phyloP scores from a whole-genome alignment of 768 basidiomycete genomes.

The Suillus americanus region DNA sequence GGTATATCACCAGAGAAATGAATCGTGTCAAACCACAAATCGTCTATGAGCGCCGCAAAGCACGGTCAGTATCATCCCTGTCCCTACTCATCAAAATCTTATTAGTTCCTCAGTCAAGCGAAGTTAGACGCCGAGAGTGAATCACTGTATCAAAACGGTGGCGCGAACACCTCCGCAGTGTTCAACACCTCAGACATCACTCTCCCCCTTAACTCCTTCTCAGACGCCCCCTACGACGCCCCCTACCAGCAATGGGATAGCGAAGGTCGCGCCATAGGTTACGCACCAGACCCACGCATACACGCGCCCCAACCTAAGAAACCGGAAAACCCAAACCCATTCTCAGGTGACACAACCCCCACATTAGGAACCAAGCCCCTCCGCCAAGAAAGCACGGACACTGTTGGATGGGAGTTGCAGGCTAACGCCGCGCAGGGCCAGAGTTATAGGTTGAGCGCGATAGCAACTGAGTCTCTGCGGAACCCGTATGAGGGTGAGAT shows the following conservation, averaged over 20 bases:
- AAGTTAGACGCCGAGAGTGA: slow-evolving; percentile 40
- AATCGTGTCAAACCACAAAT: slow-evolving; percentile 62
- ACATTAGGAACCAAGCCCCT: slow-evolving; percentile 10
- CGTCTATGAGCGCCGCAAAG: slow-evolving; percentile 71
- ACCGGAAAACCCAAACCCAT: slow-evolving; percentile 11
- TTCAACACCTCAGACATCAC: slow-evolving; percentile 46
- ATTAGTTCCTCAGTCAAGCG: slow-evolving; percentile 44
- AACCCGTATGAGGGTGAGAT: slow-evolving; percentile 26
- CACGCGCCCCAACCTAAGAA: slow-evolving; percentile 52
- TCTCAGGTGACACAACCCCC: slow-evolving; percentile 16
- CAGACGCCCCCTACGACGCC: slow-evolving; percentile 31
- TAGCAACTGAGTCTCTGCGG: slow-evolving; percentile 15
- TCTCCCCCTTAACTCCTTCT: slow-evolving; percentile 30
- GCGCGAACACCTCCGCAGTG: slow-evolving; percentile 28
- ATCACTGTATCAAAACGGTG: slow-evolving; percentile 27
- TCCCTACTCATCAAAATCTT: neutral
- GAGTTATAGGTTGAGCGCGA: slow-evolving; percentile 21
- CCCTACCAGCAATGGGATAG: slow-evolving; percentile 52
- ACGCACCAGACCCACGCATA: slow-evolving; percentile 43
- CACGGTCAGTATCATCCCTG: slow-evolving; percentile 44
- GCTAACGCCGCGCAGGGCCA: slow-evolving; percentile 26
- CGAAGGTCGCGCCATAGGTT: slow-evolving; percentile 49
- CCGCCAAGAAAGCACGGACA: slow-evolving; percentile 31
- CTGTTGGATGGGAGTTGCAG: slow-evolving; percentile 30
- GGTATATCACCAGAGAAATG: slow-evolving; percentile 80